phyloP scores from a whole-genome alignment of 2,329 filamentous ascomycete genomes.

The Ophiostoma sp. region DNA sequence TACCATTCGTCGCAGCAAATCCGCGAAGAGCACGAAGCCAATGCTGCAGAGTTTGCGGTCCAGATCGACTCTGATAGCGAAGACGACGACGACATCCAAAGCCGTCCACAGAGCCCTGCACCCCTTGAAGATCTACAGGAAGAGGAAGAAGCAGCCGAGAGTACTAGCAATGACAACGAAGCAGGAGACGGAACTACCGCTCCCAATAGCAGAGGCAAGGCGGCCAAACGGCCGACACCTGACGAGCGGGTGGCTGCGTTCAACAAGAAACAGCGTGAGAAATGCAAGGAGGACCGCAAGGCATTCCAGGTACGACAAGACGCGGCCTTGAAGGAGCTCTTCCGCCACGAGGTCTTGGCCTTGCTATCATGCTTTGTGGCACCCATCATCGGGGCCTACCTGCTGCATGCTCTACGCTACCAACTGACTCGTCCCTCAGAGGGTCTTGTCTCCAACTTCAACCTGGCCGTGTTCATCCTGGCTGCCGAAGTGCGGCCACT shows the following conservation, averaged over 20 bases:
- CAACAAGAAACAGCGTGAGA: constrained; percentile 22
- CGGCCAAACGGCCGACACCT: background rate
- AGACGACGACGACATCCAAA: constrained; percentile 20
- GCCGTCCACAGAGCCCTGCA: background rate
- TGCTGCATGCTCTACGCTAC: constrained; percentile 77
- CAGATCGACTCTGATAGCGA: constrained; percentile 43
- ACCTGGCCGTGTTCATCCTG: constrained; percentile 85
- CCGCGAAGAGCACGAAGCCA: constrained; percentile 52
- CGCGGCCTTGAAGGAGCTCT: constrained; percentile 62
- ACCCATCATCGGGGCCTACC: constrained; percentile 75
- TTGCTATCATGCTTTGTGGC: constrained; percentile 76
- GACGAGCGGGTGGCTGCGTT: constrained; percentile 17
- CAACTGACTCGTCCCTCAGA: constrained; percentile 83
- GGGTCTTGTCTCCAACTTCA: constrained; percentile 87
- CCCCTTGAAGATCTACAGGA: constrained; percentile 49
- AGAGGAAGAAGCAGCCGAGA: constrained; percentile 41
- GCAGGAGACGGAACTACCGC: too few relatives aligned
- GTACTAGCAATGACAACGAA: constrained; percentile 44
- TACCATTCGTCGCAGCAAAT: constrained; percentile 70
- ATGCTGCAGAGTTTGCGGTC: constrained; percentile 42
- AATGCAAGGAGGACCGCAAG: constrained; percentile 33
- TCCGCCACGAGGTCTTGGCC: constrained; percentile 72
- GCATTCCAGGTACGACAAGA: constrained; percentile 29
- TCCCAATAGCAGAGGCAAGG: background rate
- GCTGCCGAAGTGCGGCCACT: constrained; percentile 83